Conservation (phyloP, 2,329 filamentous ascomycete genomes). For the Fusarium poae region DNA sequence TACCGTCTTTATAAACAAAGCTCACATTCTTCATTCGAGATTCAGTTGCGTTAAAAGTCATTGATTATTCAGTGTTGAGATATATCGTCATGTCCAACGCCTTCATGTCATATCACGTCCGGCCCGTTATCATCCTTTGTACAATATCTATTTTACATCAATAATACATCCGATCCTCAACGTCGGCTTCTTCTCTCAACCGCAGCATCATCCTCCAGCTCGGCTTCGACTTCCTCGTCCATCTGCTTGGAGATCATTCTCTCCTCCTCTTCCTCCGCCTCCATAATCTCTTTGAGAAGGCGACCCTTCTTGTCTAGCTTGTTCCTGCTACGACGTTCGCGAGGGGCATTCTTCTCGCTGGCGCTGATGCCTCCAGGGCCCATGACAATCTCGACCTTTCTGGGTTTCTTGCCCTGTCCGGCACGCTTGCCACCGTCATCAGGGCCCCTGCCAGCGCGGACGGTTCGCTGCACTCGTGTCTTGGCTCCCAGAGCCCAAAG, state of each 20-base stretch:
- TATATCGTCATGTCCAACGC: conserved; percentile 38
- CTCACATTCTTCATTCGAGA: background rate
- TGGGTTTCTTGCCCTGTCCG: conserved; percentile 56
- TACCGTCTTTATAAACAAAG: background rate
- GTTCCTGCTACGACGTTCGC: conserved; percentile 58
- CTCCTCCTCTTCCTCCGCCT: conserved; percentile 53
- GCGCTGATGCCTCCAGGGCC: conserved; percentile 56
- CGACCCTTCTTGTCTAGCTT: conserved; percentile 56
- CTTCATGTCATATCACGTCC: conserved; percentile 27
- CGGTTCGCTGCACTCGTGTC: conserved; percentile 74
- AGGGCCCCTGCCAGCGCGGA: conserved; percentile 69
- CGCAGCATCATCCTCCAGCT: conserved; percentile 42
- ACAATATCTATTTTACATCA: conserved; percentile 40
- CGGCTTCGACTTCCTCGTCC: conserved; percentile 50
- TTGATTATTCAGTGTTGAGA: conserved; percentile 40
- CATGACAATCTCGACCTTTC: conserved; percentile 55
- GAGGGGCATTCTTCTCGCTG: conserved; percentile 54
- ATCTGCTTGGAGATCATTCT: conserved; percentile 50
- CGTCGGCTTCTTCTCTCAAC: conserved; percentile 29
- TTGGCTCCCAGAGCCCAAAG: conserved; percentile 96
- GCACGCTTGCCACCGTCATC: conserved; percentile 64
- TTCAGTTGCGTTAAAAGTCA: background rate
- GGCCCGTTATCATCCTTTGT: conserved; percentile 30
- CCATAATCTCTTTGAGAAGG: conserved; percentile 57
- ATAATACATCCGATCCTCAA: conserved; percentile 25